Percentiles rank a stretch among this genome's conserved stretches.
phyloP scores from a whole-genome alignment of 805 yeast genomes.

The Pichia paraexigua region DNA sequence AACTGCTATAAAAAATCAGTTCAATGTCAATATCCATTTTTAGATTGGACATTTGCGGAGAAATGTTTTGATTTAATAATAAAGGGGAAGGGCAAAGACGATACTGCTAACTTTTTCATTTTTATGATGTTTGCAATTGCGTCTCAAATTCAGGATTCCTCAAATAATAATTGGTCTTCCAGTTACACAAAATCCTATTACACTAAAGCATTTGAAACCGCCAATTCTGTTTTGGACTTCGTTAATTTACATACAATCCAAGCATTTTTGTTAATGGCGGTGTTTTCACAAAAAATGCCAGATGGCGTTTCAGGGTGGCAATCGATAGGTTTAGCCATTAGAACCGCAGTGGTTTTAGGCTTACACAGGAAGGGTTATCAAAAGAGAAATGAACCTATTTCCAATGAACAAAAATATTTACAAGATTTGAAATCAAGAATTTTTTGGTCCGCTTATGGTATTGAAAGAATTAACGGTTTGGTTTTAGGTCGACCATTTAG shows the following conservation, averaged over 20 bases:
- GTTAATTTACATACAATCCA: conserved; percentile 26
- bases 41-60: conserved; percentile 24
- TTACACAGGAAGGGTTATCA: conserved; percentile 25
- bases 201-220: conserved; percentile 24
- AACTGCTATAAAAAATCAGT: conserved; percentile 23
- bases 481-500: conserved; percentile 32
- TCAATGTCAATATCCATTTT: conserved; percentile 31
- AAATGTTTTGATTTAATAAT: conserved; percentile 18
- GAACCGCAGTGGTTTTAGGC: conserved; percentile 27
- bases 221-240: conserved; percentile 17
- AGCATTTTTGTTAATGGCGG: conserved; percentile 25
- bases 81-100: conserved; percentile 12
- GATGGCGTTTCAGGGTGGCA: conserved; percentile 29
- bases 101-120: conserved; percentile 20
- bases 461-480: conserved; percentile 29
- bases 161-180: conserved; percentile 4
- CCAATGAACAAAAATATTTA: conserved; percentile 6
- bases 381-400: background rate
- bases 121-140: conserved; percentile 30
- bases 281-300: conserved; percentile 30
- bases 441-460: conserved; percentile 32
- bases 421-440: conserved; percentile 23
- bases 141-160: conserved; percentile 17
- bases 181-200: conserved; percentile 25
- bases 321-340: conserved; percentile 25